phyloP scores from a whole-genome alignment of 1,284 basidiomycete genomes.

The Cystobasidium sp. region DNA sequence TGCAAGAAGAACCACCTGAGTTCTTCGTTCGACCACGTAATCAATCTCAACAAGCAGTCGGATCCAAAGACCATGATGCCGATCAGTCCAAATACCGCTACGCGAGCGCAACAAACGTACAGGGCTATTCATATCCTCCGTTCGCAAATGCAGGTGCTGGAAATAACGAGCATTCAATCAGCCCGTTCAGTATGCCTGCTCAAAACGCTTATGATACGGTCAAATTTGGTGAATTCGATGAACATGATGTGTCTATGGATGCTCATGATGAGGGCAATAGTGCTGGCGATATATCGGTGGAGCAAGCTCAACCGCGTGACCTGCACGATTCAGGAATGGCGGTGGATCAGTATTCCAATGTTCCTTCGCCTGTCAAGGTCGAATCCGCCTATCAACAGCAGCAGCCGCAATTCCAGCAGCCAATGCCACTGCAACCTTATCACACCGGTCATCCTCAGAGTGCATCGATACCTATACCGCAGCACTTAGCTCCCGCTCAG shows the following conservation, averaged over 20 bases:
- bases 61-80: neutral
- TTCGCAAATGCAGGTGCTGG: neutral
- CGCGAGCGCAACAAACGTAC: neutral
- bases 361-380: neutral
- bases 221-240: slow-evolving; percentile 30
- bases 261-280: neutral
- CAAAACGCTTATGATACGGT: slow-evolving; percentile 27
- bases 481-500: neutral
- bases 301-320: neutral
- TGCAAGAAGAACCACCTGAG: slow-evolving; percentile 51
- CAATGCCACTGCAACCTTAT: slow-evolving; percentile 2
- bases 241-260: slow-evolving; percentile 9
- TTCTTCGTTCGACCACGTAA: slow-evolving; percentile 43
- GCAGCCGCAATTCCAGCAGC: neutral
- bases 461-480: slow-evolving; percentile 1
- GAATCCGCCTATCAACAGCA: neutral
- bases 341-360: neutral
- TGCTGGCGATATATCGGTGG: neutral
- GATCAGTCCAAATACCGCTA: slow-evolving; percentile 5
- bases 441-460: neutral
- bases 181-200: neutral
- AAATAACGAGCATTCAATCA: neutral
- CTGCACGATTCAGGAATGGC: neutral
- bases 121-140: slow-evolving; percentile 12
- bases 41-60: slow-evolving; percentile 16